Evolutionary conservation across 2,329 filamentous ascomycete species (phyloP), one percentile per base, ranked within the genome.

Genomic region (Talaromyces albobiverticillius): DNA sequence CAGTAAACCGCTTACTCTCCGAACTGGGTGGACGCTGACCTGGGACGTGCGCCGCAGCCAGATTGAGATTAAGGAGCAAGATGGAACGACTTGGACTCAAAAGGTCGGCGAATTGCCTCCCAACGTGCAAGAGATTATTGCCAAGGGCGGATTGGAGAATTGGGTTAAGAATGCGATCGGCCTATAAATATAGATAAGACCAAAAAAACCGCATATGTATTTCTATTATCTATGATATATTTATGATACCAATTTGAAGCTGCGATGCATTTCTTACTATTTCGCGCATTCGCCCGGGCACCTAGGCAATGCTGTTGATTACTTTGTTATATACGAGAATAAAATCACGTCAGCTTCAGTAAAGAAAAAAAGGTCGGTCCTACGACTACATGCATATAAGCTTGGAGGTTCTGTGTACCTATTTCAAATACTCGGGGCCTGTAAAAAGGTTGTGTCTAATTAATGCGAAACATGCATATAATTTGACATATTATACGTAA

Each of bases 71-170:
- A 82, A 82, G 18, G 89, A 95, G 73, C 74, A 83, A 52, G 78
- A 79, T 43, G 88, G 88, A 1, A 67, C 78, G 53, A 82, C 74
- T 34, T 96, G 90, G 90, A 86, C 78, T 48, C 82, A 94, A 67
- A 89, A 87, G 73, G 90, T 95, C 1, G 89, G 89, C 7, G 88
- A 94, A 76, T 68, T 95, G 58, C 88, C 90, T 13, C 84, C 88
- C 0, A 95, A 93, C 65, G 88, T 96, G 53, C 91, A 96, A 70
- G 88, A 89, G 65, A 91, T 93, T 54, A 89, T 93, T 63, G 87
- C 88, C 0, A 72, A 80, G 47, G 89, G 89, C 2, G 90, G 90
- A 0, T 67, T 95, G 57, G 89, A 92, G 77, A 86, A 85, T 59
- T 95, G 90, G 90, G 88, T 94, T 9, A 87, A 88, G 79, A 78